Evolutionary conservation across 1,139 yeast genomes (phyloP), one percentile per base, ranked within the genome.

Genomic region (Yueomyces sp.): DNA sequence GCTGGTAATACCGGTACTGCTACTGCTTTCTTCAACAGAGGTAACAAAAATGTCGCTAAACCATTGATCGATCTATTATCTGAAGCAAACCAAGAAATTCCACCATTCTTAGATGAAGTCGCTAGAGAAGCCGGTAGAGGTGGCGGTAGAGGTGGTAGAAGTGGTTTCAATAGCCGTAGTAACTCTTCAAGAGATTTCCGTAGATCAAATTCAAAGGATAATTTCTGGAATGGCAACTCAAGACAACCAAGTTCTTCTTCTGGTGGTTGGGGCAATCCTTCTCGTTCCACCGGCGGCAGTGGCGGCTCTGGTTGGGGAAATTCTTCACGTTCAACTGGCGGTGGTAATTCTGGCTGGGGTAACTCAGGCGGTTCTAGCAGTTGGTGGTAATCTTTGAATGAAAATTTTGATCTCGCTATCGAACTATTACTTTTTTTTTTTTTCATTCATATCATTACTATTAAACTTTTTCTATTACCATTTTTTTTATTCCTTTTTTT

Each of bases 1-100:
- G 98, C 98, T 60, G 98, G 98, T 76, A 91, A 91, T 72, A 80
- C 83, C 52, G 98, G 98, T 82, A 75, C 84, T 59, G 96, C 98
- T 54, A 89, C 96, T 55, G 95, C 98, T 44, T 91, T 91, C 74
- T 86, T 91, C 71, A 91, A 91, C 81, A 83, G 97, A 71, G 84
- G 83, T 65, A 93, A 87, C 78, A 79, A 75, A 64, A 87, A 87
- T 63, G 75, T 91, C 60, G 93, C 78, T 54, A 85, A 86, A 67
- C 96, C 89, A 50, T 71, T 91, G 66, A 67, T 86, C 61, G 96
- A 85, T 48, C 76, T 93, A 58, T 78, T 91, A 61, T 66, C 78
- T 56, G 99, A 91, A 70, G 97, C 98, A 52, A 89, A 91, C 72
- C 99, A 91, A 72, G 97, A 89, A 65, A 82, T 89, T 55, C 98